phyloP scores from a whole-genome alignment of 2,329 filamentous ascomycete species.

The Thermomyces lanuginosus region DNA sequence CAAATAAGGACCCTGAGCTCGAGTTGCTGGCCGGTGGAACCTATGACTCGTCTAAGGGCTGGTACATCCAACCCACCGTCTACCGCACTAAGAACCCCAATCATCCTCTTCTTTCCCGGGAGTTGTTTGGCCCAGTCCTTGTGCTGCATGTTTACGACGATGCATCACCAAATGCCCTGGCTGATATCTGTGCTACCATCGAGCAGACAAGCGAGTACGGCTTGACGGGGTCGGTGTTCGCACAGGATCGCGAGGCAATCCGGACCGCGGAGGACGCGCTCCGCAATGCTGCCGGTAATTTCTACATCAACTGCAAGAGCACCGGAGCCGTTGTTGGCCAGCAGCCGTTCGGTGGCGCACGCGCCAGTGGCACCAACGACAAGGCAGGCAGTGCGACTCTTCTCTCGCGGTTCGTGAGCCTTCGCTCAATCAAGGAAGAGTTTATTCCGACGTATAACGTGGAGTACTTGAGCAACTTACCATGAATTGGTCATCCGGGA shows the following conservation, averaged over 20 bases:
- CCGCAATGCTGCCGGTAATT: slow-evolving; percentile 24
- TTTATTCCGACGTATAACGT: slow-evolving; percentile 48
- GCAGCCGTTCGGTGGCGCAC: slow-evolving; percentile 53
- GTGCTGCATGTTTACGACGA: slow-evolving; percentile 67
- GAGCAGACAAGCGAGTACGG: slow-evolving; percentile 27
- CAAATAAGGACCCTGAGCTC: slow-evolving; percentile 58
- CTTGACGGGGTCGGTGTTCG: slow-evolving; percentile 29
- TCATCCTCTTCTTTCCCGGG: slow-evolving; percentile 58
- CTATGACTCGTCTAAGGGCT: slow-evolving; percentile 63
- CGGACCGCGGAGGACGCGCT: slow-evolving; percentile 21
- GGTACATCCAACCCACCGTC: slow-evolving; percentile 70
- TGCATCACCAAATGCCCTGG: slow-evolving; percentile 39
- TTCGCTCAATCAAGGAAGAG: slow-evolving; percentile 59
- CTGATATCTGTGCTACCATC: slow-evolving; percentile 38
- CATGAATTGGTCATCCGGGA: slow-evolving; percentile 6
- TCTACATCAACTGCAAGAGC: slow-evolving; percentile 34
- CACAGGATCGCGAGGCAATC: slow-evolving; percentile 22
- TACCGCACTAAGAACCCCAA: slow-evolving; percentile 58
- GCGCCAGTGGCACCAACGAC: slow-evolving; percentile 56
- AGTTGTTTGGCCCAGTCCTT: slow-evolving; percentile 70
- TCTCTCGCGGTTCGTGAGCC: slow-evolving; percentile 49
- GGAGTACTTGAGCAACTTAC: slow-evolving; percentile 54
- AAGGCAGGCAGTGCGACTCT: slow-evolving; percentile 53
- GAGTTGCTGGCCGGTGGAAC: slow-evolving; percentile 59
- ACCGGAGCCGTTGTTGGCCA: slow-evolving; percentile 58